phyloP scores from a whole-genome alignment of 169 alveolate species.

The Ichthyophthirius multifiliis region DNA sequence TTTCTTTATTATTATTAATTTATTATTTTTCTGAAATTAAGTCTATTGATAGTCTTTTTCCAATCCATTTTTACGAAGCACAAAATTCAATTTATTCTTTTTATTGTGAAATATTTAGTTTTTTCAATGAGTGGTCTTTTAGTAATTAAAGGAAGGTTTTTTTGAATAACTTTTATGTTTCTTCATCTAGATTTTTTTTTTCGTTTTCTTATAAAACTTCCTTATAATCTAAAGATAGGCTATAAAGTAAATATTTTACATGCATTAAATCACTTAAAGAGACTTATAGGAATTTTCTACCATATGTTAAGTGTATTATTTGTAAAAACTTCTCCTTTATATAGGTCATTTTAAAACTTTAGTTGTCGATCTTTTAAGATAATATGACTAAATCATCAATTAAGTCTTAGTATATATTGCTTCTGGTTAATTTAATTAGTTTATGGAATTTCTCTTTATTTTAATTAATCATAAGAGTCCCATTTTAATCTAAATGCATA shows the following conservation, averaged over 20 bases:
- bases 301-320: too few species aligned
- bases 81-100: neutral
- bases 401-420: too few species aligned
- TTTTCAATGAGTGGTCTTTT: neutral
- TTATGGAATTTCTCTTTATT: too few species aligned
- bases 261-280: slow-evolving; percentile 2
- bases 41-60: neutral
- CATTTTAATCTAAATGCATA: too few species aligned
- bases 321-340: too few species aligned
- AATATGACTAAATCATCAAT: too few species aligned
- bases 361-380: too few species aligned
- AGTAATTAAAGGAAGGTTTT: neutral
- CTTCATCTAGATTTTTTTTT: neutral
- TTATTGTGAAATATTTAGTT: neutral
- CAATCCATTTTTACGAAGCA: neutral
- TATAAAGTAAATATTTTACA: neutral
- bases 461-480: too few species aligned
- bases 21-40: too few species aligned
- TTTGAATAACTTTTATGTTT: neutral
- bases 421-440: too few species aligned
- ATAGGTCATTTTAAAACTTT: too few species aligned
- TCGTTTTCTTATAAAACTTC: neutral
- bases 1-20: neutral
- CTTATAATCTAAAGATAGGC: neutral
- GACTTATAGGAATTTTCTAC: neutral